Conservation (phyloP, 441 rosid genomes). For the Geranium incanum region DNA sequence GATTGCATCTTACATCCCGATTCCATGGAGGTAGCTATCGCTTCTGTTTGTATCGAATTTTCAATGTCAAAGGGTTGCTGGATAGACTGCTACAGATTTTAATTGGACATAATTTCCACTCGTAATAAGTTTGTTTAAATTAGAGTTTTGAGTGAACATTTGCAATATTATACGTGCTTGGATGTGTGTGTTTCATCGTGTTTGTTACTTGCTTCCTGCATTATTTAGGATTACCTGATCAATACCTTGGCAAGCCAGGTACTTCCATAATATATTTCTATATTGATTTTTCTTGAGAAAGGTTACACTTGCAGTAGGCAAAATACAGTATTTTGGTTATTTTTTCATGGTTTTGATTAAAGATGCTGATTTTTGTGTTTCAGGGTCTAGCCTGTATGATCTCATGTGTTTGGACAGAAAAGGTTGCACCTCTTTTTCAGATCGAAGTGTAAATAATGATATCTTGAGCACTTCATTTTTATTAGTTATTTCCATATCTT, state of each 20-base stretch:
- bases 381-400: slow-evolving; percentile 49
- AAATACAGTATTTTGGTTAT: neutral
- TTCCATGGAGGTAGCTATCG: too few relatives aligned
- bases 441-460: slow-evolving; percentile 43
- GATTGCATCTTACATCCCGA: too few relatives aligned
- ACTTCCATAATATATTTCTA: neutral
- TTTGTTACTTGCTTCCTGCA: neutral
- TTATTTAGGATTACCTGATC: neutral
- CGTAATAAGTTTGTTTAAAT: too few relatives aligned
- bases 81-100: too few relatives aligned
- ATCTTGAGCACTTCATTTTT: slow-evolving; percentile 18
- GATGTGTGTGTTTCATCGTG: neutral
- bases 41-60: too few relatives aligned
- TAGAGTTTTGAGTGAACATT: too few relatives aligned
- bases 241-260: neutral
- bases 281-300: neutral
- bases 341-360: slow-evolving; percentile 16
- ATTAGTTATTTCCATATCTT: slow-evolving; percentile 2
- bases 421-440: slow-evolving; percentile 24
- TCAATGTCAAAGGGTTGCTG: too few relatives aligned
- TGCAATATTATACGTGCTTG: neutral
- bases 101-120: too few relatives aligned
- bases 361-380: slow-evolving; percentile 24
- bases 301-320: neutral
- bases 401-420: slow-evolving; percentile 41